A percentile compares a stretch with the other conserved stretches of the same genome.
Conservation (phyloP, 495 filamentous ascomycete species). For the Penicillium canariense region DNA sequence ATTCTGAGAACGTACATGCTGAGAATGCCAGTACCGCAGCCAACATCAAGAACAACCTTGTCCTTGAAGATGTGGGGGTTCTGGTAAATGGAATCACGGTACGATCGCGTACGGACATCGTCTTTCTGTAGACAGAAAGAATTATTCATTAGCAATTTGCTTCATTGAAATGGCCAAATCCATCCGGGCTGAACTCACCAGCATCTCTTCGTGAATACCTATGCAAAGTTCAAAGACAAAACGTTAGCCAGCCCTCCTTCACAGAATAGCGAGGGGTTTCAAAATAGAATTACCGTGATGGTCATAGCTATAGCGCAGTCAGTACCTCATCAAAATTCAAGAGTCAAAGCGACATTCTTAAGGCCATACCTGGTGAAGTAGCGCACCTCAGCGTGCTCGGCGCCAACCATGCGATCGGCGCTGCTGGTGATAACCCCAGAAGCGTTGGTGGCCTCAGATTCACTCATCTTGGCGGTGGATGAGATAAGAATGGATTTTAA, state of each 20-base stretch:
- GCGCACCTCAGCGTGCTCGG: conserved; percentile 88
- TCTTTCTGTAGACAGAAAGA: conserved; percentile 67
- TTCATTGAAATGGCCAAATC: neutral
- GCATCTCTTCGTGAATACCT: conserved; percentile 98
- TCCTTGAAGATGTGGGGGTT: conserved; percentile 96
- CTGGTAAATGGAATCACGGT: conserved; percentile 94
- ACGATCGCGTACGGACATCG: conserved; percentile 91
- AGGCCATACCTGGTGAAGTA: conserved; percentile 87
- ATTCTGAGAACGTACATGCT: conserved; percentile 64
- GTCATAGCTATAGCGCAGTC: conserved; percentile 67
- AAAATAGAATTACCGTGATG: conserved; percentile 70
- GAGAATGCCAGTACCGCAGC: conserved; percentile 89
- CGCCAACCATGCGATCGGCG: conserved; percentile 53
- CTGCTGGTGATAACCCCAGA: conserved; percentile 39
- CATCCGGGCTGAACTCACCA: conserved; percentile 59
- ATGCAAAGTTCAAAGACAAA: conserved; percentile 25
- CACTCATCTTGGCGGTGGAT: conserved; percentile 30
- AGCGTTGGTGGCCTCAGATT: conserved; percentile 24
- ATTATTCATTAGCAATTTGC: conserved; percentile 13
- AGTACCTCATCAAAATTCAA: conserved; percentile 7
- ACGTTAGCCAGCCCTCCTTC: conserved; percentile 13
- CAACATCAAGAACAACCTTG: conserved; percentile 96
- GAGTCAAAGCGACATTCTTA: neutral
- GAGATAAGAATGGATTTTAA: neutral
- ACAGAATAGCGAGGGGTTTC: neutral